Percentiles rank a stretch among this genome's conserved stretches.
Evolutionary conservation across 2,329 filamentous ascomycete genomes (phyloP).

Genomic region (Phyllosticta citrichinensis): DNA sequence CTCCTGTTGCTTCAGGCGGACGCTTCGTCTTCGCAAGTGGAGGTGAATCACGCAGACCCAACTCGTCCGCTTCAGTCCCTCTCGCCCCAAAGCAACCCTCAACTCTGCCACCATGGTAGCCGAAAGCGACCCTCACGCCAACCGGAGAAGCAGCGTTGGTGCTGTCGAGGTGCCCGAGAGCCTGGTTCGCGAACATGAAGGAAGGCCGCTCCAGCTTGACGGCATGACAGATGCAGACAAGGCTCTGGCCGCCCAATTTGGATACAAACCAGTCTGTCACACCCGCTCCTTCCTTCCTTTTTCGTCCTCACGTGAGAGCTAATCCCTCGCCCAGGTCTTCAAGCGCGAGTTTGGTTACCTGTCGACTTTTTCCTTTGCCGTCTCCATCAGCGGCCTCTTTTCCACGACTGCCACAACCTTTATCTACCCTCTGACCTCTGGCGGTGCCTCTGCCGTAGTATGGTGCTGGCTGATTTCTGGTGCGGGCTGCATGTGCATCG

Average conservation of each 20-base stretch:
- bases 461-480: slow-evolving; percentile 52
- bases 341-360: slow-evolving; percentile 50
- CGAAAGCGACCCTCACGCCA: not conserved
- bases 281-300: not conserved
- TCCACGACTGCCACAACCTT: slow-evolving; percentile 48
- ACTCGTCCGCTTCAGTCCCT: not conserved
- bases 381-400: slow-evolving; percentile 47
- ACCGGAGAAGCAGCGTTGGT: not conserved
- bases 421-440: slow-evolving; percentile 42
- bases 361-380: slow-evolving; percentile 51
- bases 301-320: not conserved
- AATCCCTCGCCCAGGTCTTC: slow-evolving; percentile 35
- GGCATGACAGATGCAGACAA: slow-evolving; percentile 5
- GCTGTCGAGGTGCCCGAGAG: not conserved
- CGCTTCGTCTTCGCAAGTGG: slow-evolving; percentile 7
- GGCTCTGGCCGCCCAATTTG: slow-evolving; percentile 2
- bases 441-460: slow-evolving; percentile 44
- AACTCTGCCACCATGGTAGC: not conserved
- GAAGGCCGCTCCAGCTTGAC: not conserved
- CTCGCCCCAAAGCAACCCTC: not conserved
- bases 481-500: slow-evolving; percentile 47
- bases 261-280: slow-evolving; percentile 3
- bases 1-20: slow-evolving; percentile 5
- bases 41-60: not conserved
- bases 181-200: not conserved